Base-by-base conservation (phyloP, 495 filamentous ascomycete species). In the Talaromyces nanjingensis region DNA sequence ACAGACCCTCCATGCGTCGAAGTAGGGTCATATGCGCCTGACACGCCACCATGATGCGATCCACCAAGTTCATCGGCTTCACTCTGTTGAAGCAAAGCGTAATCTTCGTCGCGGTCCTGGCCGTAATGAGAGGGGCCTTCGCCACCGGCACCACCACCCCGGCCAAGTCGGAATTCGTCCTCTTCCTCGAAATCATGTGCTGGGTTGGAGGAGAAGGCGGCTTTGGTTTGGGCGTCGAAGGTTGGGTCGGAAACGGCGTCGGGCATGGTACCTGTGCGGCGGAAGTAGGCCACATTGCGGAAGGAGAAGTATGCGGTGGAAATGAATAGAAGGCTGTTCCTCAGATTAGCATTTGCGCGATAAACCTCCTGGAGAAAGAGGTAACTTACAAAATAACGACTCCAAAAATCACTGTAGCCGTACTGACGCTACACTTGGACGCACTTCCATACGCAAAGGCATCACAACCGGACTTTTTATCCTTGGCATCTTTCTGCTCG, bases 231-330 rank as follows among this genome's bases (percentile, higher is more conserved):
- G 14, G 75, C 77, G 56, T 75, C 79, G 57, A 74, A 76, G 58
- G 83, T 83, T 27, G 85, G 83, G 55, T 80, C 76, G 33, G 79
- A 76, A 57, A 78, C 76, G 62, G 85, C 84, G 31, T 87, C 86
- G n/a, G 90, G 91, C 6, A 93, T 83, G 49, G 83, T 83, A 64
- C 91, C 90, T 66, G 91, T 87, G 62, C 84, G 84, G 65, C 88
- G 84, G 80, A 88, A 96, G 77, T 92, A 89, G 69, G 87, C 82
- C 61, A 91, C 81, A 58, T 87, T 88, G 76, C 91, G 90, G 69
- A 91, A 78, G 64, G 91, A 93, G 59, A 96, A 81, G 62, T 80
- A 85, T 57, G 85, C 84, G 4, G 93, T 93, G 11, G 83, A 70
- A 64, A 82, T 72, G 77, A 92, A 97, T 67, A 90, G 81, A 34